Conservation (phyloP, 768 basidiomycete species). For the Suillus subluteus region DNA sequence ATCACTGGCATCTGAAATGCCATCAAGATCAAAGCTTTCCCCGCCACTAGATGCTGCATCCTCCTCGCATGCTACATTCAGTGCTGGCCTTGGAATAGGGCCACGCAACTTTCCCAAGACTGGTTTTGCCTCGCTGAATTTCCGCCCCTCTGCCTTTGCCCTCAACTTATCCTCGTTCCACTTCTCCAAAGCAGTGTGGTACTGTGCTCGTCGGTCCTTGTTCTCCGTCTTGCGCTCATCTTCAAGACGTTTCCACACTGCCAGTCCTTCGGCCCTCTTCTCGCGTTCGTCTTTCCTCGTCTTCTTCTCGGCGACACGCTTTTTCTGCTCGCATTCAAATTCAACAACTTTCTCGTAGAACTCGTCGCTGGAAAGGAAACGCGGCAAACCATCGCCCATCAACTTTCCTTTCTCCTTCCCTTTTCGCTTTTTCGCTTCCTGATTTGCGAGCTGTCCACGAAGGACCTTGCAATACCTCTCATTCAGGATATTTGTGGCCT, state of each 20-base stretch:
- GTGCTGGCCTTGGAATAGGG: slow-evolving; percentile 9
- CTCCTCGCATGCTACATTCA: not conserved
- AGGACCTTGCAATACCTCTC: slow-evolving; percentile 11
- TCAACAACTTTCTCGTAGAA: slow-evolving; percentile 16
- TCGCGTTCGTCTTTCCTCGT: not conserved
- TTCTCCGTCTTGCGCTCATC: slow-evolving; percentile 11
- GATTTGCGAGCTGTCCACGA: slow-evolving; percentile 4
- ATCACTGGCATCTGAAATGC: slow-evolving; percentile 6
- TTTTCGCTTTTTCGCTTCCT: slow-evolving; percentile 12
- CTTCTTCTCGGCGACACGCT: not conserved
- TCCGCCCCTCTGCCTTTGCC: slow-evolving; percentile 9
- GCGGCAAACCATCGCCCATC: slow-evolving; percentile 9
- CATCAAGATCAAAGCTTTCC: slow-evolving; percentile 9
- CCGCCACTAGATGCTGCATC: slow-evolving; percentile 3
- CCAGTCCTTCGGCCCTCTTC: slow-evolving; percentile 5
- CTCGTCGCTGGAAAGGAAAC: slow-evolving; percentile 12
- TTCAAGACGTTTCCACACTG: slow-evolving; percentile 6
- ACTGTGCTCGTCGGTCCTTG: not conserved
- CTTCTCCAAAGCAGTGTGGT: slow-evolving; percentile 5
- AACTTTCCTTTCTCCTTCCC: slow-evolving; percentile 3
- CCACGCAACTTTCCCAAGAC: slow-evolving; percentile 8
- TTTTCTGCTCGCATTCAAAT: slow-evolving; percentile 14
- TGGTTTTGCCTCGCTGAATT: slow-evolving; percentile 2
- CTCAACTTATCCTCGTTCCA: not conserved
- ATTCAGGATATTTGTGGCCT: slow-evolving; percentile 11